phyloP scores from a whole-genome alignment of 768 basidiomycete species.

The Leccinum subtestaceum region DNA sequence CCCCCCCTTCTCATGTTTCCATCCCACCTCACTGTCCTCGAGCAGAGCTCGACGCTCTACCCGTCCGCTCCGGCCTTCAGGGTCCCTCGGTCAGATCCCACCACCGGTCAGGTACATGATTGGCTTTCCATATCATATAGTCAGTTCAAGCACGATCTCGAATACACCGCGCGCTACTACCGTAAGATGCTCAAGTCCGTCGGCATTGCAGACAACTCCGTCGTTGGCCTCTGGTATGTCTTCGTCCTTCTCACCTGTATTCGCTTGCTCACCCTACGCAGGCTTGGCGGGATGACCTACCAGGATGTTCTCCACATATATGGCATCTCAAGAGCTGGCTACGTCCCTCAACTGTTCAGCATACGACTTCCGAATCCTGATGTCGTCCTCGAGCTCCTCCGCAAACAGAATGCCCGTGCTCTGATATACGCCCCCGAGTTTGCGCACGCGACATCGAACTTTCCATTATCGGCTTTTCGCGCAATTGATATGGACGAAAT shows the following conservation, averaged over 20 bases:
- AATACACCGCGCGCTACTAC: constrained; percentile 65
- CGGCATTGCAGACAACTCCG: constrained; percentile 51
- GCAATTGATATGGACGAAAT: constrained; percentile 41
- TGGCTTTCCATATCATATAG: constrained; percentile 65
- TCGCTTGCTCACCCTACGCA: constrained; percentile 29
- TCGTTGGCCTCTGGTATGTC: constrained; percentile 73
- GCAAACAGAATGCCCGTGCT: constrained; percentile 58
- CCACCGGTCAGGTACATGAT: constrained; percentile 40
- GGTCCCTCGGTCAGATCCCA: constrained; percentile 48
- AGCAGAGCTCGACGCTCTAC: constrained; percentile 49
- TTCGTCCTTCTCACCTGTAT: not conserved
- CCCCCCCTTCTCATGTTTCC: constrained; percentile 22
- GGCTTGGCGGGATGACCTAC: constrained; percentile 74
- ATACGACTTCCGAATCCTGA: constrained; percentile 70
- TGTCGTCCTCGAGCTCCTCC: constrained; percentile 68
- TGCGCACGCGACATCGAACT: constrained; percentile 38
- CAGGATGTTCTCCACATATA: constrained; percentile 71
- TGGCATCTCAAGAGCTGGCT: constrained; percentile 71
- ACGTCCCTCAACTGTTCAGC: constrained; percentile 75
- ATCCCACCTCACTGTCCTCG: constrained; percentile 65
- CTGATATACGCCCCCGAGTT: constrained; percentile 65
- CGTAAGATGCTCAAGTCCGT: constrained; percentile 43
- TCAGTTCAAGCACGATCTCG: constrained; percentile 65
- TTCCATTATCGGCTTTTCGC: constrained; percentile 49
- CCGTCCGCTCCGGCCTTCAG: constrained; percentile 57